Base-by-base conservation (phyloP, 1,139 yeast genomes). In the Protomyces lactucae-debilis region DNA sequence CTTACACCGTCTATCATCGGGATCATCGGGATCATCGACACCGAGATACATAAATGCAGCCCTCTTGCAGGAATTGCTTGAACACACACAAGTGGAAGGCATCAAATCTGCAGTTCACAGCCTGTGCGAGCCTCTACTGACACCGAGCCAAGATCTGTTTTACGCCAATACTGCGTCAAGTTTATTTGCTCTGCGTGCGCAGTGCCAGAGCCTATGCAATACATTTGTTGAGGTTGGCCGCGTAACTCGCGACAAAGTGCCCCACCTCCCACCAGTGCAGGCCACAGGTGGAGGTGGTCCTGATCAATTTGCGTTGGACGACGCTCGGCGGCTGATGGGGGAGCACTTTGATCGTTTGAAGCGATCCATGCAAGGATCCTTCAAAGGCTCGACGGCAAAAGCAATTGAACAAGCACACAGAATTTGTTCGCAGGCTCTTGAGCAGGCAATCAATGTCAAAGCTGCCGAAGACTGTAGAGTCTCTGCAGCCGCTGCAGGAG, bases 261-360 rank as follows among this genome's bases (percentile, higher is more conserved):
- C 97, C 0, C 88, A 85, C 66, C 76, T 95, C 40, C 95, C 99
- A 0, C 85, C 90, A 4, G 85, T 92, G 18, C 97, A 92, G 3
- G 95, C 90, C 74, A 99, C 99, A 43, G 99, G 93, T 73, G 80
- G 85, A 0, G 99, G 93, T 73, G 80, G 85, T 0, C 96, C 89
- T 68, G 96, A 98, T 3, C 92, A 87, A 70, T 95, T 95, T 75
- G 83, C 90, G 10, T 75, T 93, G 57, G 87, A 82, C 52, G 83
- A 84, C 69, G 98, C 97, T 0, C 87, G 87, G 67, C 82, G 83
- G 69, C 82, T 92, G 8, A 79, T 86, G 39, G 78, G 79, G 60
- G 90, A 86, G 60, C 83, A 85, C 4, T 90, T 83, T 73, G 83
- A 82, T 21, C 87, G 87, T 72, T 76, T 91, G 69, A 78, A 84